Conservation (phyloP, 495 filamentous ascomycete genomes). For the Aspergillus sparsus region DNA sequence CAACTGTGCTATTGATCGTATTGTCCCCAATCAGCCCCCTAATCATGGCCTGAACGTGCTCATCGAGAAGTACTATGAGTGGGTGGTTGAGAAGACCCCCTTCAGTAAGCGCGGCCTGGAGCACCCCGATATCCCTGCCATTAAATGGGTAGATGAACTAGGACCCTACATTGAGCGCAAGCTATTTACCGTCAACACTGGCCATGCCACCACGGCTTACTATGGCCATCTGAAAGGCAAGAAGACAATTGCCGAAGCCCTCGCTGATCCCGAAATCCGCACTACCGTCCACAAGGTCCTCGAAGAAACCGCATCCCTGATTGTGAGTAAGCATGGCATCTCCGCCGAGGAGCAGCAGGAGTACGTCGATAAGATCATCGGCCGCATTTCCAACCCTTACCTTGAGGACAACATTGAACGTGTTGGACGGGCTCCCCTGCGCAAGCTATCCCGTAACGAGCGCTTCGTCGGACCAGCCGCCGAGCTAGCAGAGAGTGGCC, state of each 20-base stretch:
- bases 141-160: conserved; percentile 90
- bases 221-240: conserved; percentile 83
- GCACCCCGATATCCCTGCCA: conserved; percentile 76
- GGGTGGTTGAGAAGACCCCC: conserved; percentile 86
- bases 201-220: conserved; percentile 96
- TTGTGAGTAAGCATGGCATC: conserved; percentile 84
- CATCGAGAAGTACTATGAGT: conserved; percentile 98
- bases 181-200: conserved; percentile 98
- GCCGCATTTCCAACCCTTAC: conserved; percentile 91
- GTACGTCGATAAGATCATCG: conserved; percentile 90
- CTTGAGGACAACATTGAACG: conserved; percentile 91
- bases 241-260: conserved; percentile 81
- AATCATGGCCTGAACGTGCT: conserved; percentile 82
- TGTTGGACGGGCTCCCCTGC: conserved; percentile 89
- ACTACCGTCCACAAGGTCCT: conserved; percentile 73
- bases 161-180: conserved; percentile 98
- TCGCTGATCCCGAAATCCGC: conserved; percentile 68
- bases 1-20: conserved; percentile 97
- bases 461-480: conserved; percentile 92
- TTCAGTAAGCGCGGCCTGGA: conserved; percentile 58
- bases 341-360: conserved; percentile 72
- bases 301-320: conserved; percentile 78
- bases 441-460: conserved; percentile 90
- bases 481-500: conserved; percentile 74
- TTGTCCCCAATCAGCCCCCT: conserved; percentile 84